phyloP scores from a whole-genome alignment of 2,329 filamentous ascomycete genomes.

The Coniochaeta sp. region DNA sequence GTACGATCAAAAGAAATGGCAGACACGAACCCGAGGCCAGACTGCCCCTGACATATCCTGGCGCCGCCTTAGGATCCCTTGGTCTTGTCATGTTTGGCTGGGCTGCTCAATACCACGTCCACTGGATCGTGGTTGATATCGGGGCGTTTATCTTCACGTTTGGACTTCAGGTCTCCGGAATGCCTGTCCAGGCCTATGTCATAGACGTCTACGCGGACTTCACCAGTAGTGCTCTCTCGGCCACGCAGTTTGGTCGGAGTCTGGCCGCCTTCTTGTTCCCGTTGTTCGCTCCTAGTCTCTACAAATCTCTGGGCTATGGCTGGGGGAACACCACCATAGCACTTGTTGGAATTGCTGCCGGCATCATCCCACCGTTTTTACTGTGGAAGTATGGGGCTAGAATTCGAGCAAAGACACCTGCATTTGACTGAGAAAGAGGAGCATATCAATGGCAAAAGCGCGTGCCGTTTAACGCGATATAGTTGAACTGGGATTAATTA shows the following conservation, averaged over 20 bases:
- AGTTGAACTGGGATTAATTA: no score
- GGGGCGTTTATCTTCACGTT: conserved; percentile 24
- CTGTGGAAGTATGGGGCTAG: neutral
- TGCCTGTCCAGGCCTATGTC: conserved; percentile 28
- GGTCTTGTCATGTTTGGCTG: conserved; percentile 36
- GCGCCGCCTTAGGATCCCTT: conserved; percentile 31
- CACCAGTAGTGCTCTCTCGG: conserved; percentile 38
- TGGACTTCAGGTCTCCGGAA: conserved; percentile 21
- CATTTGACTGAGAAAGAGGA: neutral
- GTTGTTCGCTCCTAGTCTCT: conserved; percentile 36
- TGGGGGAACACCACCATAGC: conserved; percentile 14
- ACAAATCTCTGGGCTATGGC: conserved; percentile 25
- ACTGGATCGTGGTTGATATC: conserved; percentile 30
- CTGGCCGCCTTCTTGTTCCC: conserved; percentile 41
- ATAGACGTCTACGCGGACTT: conserved; percentile 38
- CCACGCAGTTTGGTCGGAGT: conserved; percentile 34
- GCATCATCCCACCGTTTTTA: neutral
- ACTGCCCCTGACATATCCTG: conserved; percentile 32
- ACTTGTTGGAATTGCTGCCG: neutral
- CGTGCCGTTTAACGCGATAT: no score
- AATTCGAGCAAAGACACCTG: neutral
- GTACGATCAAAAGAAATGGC: neutral
- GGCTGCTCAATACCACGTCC: conserved; percentile 25
- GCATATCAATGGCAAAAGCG: no score
- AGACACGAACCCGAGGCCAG: neutral